phyloP scores from a whole-genome alignment of 2,329 filamentous ascomycete genomes.

The Hypoxylon sp. region DNA sequence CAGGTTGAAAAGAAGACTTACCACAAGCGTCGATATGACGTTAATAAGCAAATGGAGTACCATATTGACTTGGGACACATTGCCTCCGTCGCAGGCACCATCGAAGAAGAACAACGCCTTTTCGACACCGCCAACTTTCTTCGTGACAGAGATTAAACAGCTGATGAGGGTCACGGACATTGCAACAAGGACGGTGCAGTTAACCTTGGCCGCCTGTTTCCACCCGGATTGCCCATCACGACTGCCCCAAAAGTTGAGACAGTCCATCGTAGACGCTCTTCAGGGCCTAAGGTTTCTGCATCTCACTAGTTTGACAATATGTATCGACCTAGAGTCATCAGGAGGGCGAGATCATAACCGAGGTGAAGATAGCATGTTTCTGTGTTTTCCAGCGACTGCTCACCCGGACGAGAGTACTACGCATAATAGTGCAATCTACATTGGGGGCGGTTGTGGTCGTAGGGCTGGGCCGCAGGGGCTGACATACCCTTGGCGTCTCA shows the following conservation, averaged over 20 bases:
- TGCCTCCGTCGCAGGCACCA: constrained; percentile 35
- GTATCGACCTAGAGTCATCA: background rate
- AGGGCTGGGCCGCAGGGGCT: constrained; percentile 10
- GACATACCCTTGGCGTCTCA: background rate
- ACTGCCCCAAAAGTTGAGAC: constrained; percentile 14
- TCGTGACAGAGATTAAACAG: constrained; percentile 25
- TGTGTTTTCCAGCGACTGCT: background rate
- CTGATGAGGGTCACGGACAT: constrained; percentile 33
- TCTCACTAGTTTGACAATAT: background rate
- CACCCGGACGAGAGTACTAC: background rate
- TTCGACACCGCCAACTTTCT: constrained; percentile 19
- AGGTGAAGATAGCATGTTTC: background rate
- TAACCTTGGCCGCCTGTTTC: constrained; percentile 42
- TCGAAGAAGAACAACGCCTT: constrained; percentile 39
- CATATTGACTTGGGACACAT: constrained; percentile 26
- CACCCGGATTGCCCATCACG: constrained; percentile 27
- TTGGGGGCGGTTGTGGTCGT: background rate
- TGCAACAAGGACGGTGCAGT: constrained; percentile 37
- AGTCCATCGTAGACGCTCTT: constrained; percentile 20
- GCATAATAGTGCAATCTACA: background rate
- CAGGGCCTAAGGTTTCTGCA: background rate
- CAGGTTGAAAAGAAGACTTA: constrained; percentile 21
- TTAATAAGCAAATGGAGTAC: constrained; percentile 44
- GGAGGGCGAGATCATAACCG: background rate
- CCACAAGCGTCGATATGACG: constrained; percentile 43